Percentiles rank a stretch among this genome's conserved stretches.
phyloP scores from a whole-genome alignment of 129 eudicot species.

The Lactuca saligna region DNA sequence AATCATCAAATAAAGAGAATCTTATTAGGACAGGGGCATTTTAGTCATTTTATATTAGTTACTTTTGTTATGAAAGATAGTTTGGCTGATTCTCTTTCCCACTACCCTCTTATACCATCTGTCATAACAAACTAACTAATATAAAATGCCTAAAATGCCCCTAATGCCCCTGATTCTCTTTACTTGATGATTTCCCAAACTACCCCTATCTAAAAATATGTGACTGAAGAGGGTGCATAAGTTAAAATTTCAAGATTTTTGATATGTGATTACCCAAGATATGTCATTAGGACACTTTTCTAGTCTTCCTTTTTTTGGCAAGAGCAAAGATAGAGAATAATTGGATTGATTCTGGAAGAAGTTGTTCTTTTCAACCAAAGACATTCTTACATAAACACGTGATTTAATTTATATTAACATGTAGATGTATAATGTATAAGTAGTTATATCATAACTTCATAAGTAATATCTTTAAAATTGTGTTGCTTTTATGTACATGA shows the following conservation, averaged over 20 bases:
- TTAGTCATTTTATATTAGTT: too few species aligned
- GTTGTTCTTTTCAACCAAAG: conserved; percentile 14
- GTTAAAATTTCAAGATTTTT: conserved; percentile 3
- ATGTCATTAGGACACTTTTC: not conserved
- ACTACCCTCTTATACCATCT: too few species aligned
- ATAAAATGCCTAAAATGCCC: too few species aligned
- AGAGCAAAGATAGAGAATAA: not conserved
- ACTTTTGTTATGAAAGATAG: too few species aligned
- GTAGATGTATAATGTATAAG: conserved; percentile 9
- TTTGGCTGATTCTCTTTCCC: too few species aligned
- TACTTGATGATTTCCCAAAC: too few species aligned
- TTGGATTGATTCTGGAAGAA: not conserved
- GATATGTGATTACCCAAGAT: not conserved
- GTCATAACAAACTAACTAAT: too few species aligned
- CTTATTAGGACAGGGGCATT: too few species aligned
- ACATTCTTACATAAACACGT: not conserved
- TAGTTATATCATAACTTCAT: not conserved
- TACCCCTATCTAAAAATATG: too few species aligned
- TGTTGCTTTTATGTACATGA: conserved; percentile 1
- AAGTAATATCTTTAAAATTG: not conserved
- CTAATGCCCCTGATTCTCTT: too few species aligned
- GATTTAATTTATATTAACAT: conserved; percentile 10
- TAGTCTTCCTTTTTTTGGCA: not conserved
- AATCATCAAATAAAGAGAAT: too few species aligned
- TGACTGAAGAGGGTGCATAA: too few species aligned